Evolutionary conservation across 129 eudicot genomes (phyloP), one percentile per base, ranked within the genome.

Genomic region (Helianthus annuus): DNA sequence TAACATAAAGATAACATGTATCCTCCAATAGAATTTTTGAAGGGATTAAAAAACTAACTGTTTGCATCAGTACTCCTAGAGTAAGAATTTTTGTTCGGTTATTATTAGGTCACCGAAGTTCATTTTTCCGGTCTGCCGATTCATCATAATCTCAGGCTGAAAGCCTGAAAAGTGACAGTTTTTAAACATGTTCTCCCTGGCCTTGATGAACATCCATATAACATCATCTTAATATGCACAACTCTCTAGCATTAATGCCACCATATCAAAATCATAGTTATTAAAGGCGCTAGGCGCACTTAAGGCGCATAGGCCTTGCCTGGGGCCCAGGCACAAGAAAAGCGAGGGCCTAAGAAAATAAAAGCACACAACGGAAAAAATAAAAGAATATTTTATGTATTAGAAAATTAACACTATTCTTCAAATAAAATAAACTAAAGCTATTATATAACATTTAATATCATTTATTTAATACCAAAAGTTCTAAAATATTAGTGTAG

Each of bases 21-120:
- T 48, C 42, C 69, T 64, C 42, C 69, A 64, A 10, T 42, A n/a
- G 17, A 68, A 51, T 16, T 8, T n/a, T 46, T 46, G 16, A 49
- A 49, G 55, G 55, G 10, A 6, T 42, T 6, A 49, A 0, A 49
- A 48, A 48, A 10, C 1, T 0, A 48, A 48, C 3, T 48, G 15
- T 10, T 13, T 48, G 53, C 53, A 48, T 48, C 42, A 38, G 6
- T 38, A 38, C 42, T 38, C 42, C 7, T 1, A 38, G 45, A 40
- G 45, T 40, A 40, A 7, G 9, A 40, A 6, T 40, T 40, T 5
- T 7, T 5, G 9, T 42, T 42, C 4, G 54, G 54, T 48, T 4
- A 12, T 48, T 13, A 48, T 48, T 48, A 10, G 13, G 53, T 13
- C 53, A 48, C 15, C 10, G 13, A 48, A 48, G 9, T 48, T 48